Evolutionary conservation across 441 rosid species (phyloP).

Genomic region (Rhodomyrtus psidioides): DNA sequence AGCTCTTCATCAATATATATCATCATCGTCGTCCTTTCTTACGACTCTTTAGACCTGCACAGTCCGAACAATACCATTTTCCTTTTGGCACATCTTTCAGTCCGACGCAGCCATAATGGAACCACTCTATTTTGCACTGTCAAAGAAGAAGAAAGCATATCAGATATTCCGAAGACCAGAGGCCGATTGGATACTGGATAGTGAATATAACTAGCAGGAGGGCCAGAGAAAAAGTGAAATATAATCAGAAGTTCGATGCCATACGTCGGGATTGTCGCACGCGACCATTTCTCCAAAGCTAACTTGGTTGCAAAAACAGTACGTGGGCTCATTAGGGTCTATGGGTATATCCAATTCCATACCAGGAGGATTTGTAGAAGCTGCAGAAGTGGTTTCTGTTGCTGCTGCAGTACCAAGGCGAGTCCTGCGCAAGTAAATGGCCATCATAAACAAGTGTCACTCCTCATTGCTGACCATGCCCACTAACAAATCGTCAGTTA

Average conservation of each 20-base stretch:
- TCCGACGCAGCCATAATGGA: conserved; percentile 91
- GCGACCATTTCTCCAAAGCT: conserved; percentile 98
- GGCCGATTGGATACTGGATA: background rate
- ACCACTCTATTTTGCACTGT: conserved; percentile 99
- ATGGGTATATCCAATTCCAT: conserved; percentile 92
- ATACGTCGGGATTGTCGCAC: conserved; percentile 79
- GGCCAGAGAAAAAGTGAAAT: background rate
- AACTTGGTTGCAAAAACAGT: conserved; percentile 93
- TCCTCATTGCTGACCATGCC: background rate
- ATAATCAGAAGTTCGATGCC: background rate
- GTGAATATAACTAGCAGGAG: background rate
- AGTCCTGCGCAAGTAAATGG: conserved; percentile 36
- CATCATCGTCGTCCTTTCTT: conserved; percentile 44
- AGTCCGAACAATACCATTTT: conserved; percentile 88
- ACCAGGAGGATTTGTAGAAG: conserved; percentile 52
- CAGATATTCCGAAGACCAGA: conserved; percentile 2
- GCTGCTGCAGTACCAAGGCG: conserved; percentile 53
- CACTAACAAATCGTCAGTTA: background rate
- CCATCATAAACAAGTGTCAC: background rate
- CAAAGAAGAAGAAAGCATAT: background rate
- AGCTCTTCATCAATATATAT: background rate
- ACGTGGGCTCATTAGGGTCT: conserved; percentile 98
- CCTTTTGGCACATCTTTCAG: conserved; percentile 87
- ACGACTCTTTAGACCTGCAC: conserved; percentile 60
- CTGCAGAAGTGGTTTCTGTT: conserved; percentile 27